phyloP scores from a whole-genome alignment of 192 early-diverging fungal species.

The Gonapodya prolifera region DNA sequence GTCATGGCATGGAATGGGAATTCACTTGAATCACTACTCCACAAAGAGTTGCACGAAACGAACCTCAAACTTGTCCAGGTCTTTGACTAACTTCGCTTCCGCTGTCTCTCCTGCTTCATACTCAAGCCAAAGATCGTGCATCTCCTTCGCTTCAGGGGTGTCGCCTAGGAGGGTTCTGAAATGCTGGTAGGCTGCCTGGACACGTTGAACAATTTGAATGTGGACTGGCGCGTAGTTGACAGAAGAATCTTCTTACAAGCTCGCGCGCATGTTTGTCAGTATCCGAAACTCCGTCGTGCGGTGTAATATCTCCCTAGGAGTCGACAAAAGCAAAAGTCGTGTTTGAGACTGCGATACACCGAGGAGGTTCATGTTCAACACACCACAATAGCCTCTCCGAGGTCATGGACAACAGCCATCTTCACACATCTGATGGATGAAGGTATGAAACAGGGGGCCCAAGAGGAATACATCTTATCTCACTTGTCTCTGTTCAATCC shows the following conservation, averaged over 20 bases:
- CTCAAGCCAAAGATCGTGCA: slow-evolving; percentile 65
- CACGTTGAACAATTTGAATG: no score
- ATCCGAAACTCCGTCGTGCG: slow-evolving; percentile 60
- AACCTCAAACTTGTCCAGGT: slow-evolving; percentile 97
- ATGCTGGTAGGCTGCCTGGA: slow-evolving; percentile 45
- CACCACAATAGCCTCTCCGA: slow-evolving; percentile 73
- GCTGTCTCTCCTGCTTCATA: slow-evolving; percentile 62
- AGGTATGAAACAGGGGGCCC: no score
- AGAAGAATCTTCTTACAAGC: slow-evolving; percentile 47
- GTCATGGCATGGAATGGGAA: not conserved
- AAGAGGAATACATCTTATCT: no score
- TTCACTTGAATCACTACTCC: no score
- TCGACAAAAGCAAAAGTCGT: slow-evolving; percentile 5
- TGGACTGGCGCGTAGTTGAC: not conserved
- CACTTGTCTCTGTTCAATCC: slow-evolving; percentile 42
- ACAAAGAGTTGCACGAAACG: slow-evolving; percentile 64
- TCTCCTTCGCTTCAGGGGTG: slow-evolving; percentile 50
- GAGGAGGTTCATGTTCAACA: slow-evolving; percentile 9
- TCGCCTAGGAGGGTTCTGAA: slow-evolving; percentile 43
- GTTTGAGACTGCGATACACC: not conserved
- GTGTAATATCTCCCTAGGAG: slow-evolving; percentile 76
- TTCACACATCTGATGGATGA: slow-evolving; percentile 57
- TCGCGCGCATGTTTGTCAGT: slow-evolving; percentile 66
- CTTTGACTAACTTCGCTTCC: slow-evolving; percentile 75
- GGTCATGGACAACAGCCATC: slow-evolving; percentile 88